Evolutionary conservation across 202 grass and related monocot genomes (phyloP).

Genomic region (Schoenoplectus tabernaemontani): DNA sequence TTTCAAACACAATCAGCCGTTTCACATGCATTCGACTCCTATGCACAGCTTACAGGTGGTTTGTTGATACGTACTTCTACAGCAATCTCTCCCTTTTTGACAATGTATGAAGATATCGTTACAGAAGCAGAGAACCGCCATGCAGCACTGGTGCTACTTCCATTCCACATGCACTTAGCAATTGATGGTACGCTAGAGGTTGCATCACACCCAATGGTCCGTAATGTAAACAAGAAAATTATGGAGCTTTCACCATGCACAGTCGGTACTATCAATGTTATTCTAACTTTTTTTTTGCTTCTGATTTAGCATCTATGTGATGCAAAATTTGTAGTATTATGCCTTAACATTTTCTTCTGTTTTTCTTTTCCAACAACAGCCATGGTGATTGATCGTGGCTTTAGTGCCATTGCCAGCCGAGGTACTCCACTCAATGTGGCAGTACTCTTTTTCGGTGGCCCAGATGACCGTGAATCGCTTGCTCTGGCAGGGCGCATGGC

Average conservation of each 20-base stretch:
- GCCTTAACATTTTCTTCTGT: neutral
- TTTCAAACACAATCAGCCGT: slow-evolving; percentile 56
- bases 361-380: neutral
- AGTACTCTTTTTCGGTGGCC: slow-evolving; percentile 58
- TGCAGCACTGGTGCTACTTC: slow-evolving; percentile 51
- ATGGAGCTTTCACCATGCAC: slow-evolving; percentile 53
- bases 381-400: slow-evolving; percentile 47
- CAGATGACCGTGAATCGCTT: slow-evolving; percentile 61
- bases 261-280: slow-evolving; percentile 25
- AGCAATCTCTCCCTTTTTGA: slow-evolving; percentile 46
- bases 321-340: neutral
- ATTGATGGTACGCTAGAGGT: slow-evolving; percentile 55
- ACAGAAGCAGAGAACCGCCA: slow-evolving; percentile 47
- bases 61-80: slow-evolving; percentile 35
- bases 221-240: slow-evolving; percentile 36
- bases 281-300: neutral
- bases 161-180: slow-evolving; percentile 65
- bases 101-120: slow-evolving; percentile 69
- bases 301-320: neutral
- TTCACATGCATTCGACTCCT: slow-evolving; percentile 46
- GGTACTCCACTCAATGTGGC: slow-evolving; percentile 24
- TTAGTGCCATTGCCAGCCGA: slow-evolving; percentile 25
- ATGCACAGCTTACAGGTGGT: slow-evolving; percentile 59
- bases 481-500: slow-evolving; percentile 48
- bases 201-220: slow-evolving; percentile 39